These are phyloP conservation scores for Rhizoclosmatium sp. DNA, from an alignment of 192 early-diverging fungal species.

Conservation along the genomic window DNA sequence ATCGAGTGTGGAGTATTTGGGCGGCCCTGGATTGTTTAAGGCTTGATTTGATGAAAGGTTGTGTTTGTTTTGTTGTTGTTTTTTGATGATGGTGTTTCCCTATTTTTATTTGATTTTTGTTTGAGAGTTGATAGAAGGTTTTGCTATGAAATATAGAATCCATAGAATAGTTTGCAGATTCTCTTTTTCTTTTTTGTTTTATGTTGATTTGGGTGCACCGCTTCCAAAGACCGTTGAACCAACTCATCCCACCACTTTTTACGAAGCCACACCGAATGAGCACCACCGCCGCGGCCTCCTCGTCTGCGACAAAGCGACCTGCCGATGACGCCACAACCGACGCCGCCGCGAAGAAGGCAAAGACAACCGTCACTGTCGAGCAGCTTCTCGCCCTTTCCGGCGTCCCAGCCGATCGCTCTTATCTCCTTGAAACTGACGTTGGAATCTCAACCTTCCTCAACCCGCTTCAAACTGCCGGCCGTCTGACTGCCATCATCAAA, in stretches of 20 bases:
- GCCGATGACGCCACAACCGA: neutral
- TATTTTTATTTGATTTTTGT: no score
- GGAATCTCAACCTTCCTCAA: constrained; percentile 70
- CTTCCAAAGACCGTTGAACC: no score
- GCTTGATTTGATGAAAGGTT: neutral
- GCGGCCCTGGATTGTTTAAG: constrained; percentile 11
- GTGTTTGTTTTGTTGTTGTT: no score
- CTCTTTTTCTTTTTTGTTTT: no score
- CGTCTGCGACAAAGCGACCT: neutral
- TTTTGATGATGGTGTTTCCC: no score
- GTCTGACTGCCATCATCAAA: constrained; percentile 69
- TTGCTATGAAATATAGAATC: no score
- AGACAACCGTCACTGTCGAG: constrained; percentile 9
- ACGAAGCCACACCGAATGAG: no score
- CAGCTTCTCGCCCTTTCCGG: constrained; percentile 19
- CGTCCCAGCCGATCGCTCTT: constrained; percentile 26
- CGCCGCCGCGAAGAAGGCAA: neutral
- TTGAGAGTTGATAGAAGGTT: no score
- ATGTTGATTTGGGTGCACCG: no score
- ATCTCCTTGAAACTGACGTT: constrained; percentile 63
- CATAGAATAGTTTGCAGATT: no score
- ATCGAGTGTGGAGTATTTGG: constrained; percentile 12
- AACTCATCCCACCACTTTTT: no score
- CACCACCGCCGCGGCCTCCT: neutral
- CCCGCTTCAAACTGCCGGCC: constrained; percentile 21